Percentiles rank a stretch among this genome's conserved stretches.
Evolutionary conservation across 2,329 filamentous ascomycete genomes (phyloP).

Genomic region (Fusarium sp.): DNA sequence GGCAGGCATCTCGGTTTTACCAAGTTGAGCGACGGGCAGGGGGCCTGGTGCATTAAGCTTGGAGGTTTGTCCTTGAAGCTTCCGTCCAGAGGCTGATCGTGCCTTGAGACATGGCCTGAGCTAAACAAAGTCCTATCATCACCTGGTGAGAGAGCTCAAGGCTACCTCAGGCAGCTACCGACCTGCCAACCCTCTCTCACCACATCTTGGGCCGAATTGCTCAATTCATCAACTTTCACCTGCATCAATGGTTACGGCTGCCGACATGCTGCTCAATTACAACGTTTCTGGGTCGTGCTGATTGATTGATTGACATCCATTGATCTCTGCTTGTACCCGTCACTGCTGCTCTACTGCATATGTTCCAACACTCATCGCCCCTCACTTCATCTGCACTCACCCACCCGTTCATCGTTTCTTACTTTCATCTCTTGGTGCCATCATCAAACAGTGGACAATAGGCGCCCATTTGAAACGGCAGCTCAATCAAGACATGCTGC

Average conservation of each 20-base stretch:
- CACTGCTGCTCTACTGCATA: background rate
- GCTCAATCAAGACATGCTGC: slow-evolving; percentile 38
- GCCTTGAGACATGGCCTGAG: background rate
- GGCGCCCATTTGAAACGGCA: background rate
- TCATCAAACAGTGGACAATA: background rate
- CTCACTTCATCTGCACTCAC: background rate
- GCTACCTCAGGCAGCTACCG: background rate
- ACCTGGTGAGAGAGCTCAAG: background rate
- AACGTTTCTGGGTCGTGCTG: background rate
- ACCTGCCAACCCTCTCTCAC: background rate
- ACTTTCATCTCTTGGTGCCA: background rate
- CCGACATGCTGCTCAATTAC: background rate
- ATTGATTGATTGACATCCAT: background rate
- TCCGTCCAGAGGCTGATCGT: background rate
- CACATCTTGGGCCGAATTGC: background rate
- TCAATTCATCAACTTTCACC: background rate
- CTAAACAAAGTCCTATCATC: background rate
- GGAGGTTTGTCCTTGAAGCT: background rate
- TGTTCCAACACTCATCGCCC: background rate
- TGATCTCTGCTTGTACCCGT: background rate
- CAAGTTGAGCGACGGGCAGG: background rate
- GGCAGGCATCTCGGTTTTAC: background rate
- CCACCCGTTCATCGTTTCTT: background rate
- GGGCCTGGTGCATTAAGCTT: background rate
- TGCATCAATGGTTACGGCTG: background rate